Evolutionary conservation across 129 eudicot genomes (phyloP).

Genomic region (Flaveria brownii): DNA sequence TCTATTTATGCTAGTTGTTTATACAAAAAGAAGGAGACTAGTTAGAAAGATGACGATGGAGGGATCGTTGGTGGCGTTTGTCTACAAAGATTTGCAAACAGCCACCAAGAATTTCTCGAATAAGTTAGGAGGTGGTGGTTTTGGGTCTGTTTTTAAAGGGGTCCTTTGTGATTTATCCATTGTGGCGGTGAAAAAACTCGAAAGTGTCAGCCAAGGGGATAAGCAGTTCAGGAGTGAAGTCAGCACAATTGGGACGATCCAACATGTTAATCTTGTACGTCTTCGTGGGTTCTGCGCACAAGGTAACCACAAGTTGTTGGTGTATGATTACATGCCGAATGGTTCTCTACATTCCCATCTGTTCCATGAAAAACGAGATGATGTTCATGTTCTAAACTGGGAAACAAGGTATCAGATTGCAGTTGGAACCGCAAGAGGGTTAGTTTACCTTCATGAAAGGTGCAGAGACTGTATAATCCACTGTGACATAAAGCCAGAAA

Average conservation of each 20-base stretch:
- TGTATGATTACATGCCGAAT: slow-evolving; percentile 73
- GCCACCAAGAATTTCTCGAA: slow-evolving; percentile 59
- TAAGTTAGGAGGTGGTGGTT: slow-evolving; percentile 60
- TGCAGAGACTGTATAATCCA: slow-evolving; percentile 73
- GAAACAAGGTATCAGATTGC: slow-evolving; percentile 54
- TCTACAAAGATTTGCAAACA: slow-evolving; percentile 49
- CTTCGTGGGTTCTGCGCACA: slow-evolving; percentile 74
- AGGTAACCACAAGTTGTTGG: slow-evolving; percentile 49
- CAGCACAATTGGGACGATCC: slow-evolving; percentile 68
- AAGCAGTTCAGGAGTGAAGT: slow-evolving; percentile 79
- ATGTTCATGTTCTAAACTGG: slow-evolving; percentile 42
- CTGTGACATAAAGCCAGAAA: slow-evolving; percentile 85
- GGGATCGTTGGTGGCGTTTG: slow-evolving; percentile 54
- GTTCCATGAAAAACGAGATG: slow-evolving; percentile 31
- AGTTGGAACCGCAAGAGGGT: slow-evolving; percentile 58
- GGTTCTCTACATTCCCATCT: slow-evolving; percentile 61
- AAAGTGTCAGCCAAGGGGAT: slow-evolving; percentile 61
- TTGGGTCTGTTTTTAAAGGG: slow-evolving; percentile 63
- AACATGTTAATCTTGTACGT: slow-evolving; percentile 70
- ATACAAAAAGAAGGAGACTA: slow-evolving; percentile 12
- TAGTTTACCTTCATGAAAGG: slow-evolving; percentile 71
- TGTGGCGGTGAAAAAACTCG: slow-evolving; percentile 72
- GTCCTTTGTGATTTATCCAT: slow-evolving; percentile 48
- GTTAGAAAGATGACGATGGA: slow-evolving; percentile 36
- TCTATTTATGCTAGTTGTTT: slow-evolving; percentile 21